phyloP scores from a whole-genome alignment of 1,139 yeast genomes.

The Diutina rugosa region DNA sequence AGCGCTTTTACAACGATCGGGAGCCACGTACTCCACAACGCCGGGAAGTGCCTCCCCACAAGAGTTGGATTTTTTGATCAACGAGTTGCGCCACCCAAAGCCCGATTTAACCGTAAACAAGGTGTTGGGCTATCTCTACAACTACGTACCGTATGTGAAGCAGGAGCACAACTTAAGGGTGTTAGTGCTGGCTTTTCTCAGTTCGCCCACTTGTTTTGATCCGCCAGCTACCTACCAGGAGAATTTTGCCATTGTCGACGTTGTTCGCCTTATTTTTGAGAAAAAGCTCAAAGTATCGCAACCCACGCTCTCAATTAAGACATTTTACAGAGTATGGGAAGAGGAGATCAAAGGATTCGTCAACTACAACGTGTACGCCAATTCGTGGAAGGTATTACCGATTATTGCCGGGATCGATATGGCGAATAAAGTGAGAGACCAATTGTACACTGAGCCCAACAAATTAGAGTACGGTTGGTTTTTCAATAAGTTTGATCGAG shows the following conservation, averaged over 20 bases:
- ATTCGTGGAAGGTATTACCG: constrained; percentile 47
- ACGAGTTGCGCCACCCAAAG: constrained; percentile 30
- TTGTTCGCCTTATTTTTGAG: constrained; percentile 33
- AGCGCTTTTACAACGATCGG: background rate
- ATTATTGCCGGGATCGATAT: constrained; percentile 40
- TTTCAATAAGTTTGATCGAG: constrained; percentile 20
- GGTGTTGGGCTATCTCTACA: constrained; percentile 39
- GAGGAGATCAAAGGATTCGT: constrained; percentile 24
- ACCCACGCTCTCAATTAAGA: constrained; percentile 43
- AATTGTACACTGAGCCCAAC: constrained; percentile 16
- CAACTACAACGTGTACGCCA: constrained; percentile 14
- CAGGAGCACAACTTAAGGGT: constrained; percentile 42
- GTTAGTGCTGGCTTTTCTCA: constrained; percentile 35
- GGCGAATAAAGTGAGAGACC: constrained; percentile 25
- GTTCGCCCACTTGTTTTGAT: constrained; percentile 34
- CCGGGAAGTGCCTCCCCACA: constrained; percentile 15
- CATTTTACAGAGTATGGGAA: constrained; percentile 34
- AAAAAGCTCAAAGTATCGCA: constrained; percentile 45
- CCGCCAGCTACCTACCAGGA: constrained; percentile 17
- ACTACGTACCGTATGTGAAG: constrained; percentile 51
- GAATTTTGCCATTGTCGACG: constrained; percentile 31
- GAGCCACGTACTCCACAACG: background rate
- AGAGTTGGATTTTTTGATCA: constrained; percentile 35
- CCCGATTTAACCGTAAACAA: constrained; percentile 19
- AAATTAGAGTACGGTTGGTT: constrained; percentile 19